These are phyloP conservation scores for Phytophthora multivora DNA, from an alignment of 352 stramenopile species.

Conservation along the genomic window DNA sequence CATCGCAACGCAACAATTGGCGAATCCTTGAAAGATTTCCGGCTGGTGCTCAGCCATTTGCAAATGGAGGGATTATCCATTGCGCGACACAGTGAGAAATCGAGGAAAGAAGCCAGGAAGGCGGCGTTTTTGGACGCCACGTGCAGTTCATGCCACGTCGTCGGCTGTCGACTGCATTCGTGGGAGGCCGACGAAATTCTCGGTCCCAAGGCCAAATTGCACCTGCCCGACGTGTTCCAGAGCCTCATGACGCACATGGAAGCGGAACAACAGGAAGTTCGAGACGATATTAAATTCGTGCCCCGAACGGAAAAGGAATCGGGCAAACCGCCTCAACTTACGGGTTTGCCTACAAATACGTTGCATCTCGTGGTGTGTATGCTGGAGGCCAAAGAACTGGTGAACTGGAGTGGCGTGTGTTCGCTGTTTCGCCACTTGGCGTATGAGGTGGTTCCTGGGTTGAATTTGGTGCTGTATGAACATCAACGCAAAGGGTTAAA, in stretches of 20 bases:
- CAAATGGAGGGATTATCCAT: slow-evolving; percentile 44
- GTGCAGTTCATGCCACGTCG: slow-evolving; percentile 53
- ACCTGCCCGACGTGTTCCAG: slow-evolving; percentile 61
- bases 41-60: slow-evolving; percentile 57
- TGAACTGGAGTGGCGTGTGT: slow-evolving; percentile 50
- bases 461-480: slow-evolving; percentile 64
- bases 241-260: slow-evolving; percentile 51
- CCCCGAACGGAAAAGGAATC: slow-evolving; percentile 27
- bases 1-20: slow-evolving; percentile 19
- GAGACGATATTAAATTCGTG: slow-evolving; percentile 51
- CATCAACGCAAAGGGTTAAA: slow-evolving; percentile 72
- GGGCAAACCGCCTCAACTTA: slow-evolving; percentile 36
- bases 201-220: slow-evolving; percentile 8
- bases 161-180: slow-evolving; percentile 55
- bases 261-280: slow-evolving; percentile 55
- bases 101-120: background rate
- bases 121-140: slow-evolving; percentile 29
- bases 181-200: slow-evolving; percentile 4
- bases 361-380: slow-evolving; percentile 59
- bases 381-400: slow-evolving; percentile 53
- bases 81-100: slow-evolving; percentile 15
- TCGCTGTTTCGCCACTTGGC: slow-evolving; percentile 68
- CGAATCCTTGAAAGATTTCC: slow-evolving; percentile 46
- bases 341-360: slow-evolving; percentile 48
- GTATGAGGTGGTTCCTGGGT: slow-evolving; percentile 72